A percentile compares a stretch with the other conserved stretches of the same genome.
phyloP scores from a whole-genome alignment of 345 rosid genomes.

The Psidium friedrichsthalianum region DNA sequence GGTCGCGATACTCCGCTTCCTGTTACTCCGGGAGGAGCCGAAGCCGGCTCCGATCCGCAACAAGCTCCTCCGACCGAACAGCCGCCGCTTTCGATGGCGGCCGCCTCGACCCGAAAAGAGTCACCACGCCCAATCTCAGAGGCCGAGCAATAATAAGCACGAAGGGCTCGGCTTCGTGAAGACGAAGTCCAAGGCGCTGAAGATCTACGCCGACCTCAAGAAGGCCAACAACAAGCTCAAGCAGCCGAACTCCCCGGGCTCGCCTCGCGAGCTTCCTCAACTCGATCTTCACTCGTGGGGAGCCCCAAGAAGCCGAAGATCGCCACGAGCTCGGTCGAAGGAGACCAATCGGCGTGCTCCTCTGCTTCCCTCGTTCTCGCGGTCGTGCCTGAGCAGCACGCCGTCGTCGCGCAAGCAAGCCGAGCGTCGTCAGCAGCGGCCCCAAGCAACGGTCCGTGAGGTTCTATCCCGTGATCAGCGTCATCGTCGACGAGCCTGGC shows the following conservation, averaged over 20 bases:
- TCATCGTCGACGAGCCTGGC: slow-evolving; percentile 47
- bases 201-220: slow-evolving; percentile 74
- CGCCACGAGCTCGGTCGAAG: background rate
- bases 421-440: background rate
- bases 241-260: slow-evolving; percentile 88
- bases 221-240: slow-evolving; percentile 59
- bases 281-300: slow-evolving; percentile 47
- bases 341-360: slow-evolving; percentile 40
- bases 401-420: slow-evolving; percentile 43
- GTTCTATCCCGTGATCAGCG: slow-evolving; percentile 73
- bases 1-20: slow-evolving; percentile 11
- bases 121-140: background rate
- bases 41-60: slow-evolving; percentile 57
- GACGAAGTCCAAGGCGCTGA: slow-evolving; percentile 71
- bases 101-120: slow-evolving; percentile 8
- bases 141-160: background rate
- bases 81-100: background rate
- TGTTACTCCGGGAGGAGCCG: slow-evolving; percentile 24
- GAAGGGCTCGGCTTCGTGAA: slow-evolving; percentile 39
- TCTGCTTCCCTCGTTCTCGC: slow-evolving; percentile 84
- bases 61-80: slow-evolving; percentile 11
- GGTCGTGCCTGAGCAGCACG: slow-evolving; percentile 79
- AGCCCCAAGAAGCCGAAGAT: slow-evolving; percentile 40
- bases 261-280: slow-evolving; percentile 71
- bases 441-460: slow-evolving; percentile 59